phyloP scores from a whole-genome alignment of 257 asterid genomes.

The Scutellaria galericulata region DNA sequence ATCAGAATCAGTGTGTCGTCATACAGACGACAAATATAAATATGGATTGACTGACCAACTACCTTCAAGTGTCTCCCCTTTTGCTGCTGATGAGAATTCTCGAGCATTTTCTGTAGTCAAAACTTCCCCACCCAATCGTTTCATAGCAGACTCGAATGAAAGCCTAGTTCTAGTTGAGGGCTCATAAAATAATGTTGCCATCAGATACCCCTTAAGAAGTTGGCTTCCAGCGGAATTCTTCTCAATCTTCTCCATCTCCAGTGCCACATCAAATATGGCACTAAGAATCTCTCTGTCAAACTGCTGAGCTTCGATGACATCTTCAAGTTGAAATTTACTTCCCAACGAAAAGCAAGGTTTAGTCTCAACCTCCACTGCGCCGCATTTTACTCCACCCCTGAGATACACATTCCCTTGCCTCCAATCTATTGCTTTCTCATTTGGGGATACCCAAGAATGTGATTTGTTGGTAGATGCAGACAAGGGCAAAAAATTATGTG shows the following conservation, averaged over 20 bases:
- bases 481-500: constrained; percentile 20
- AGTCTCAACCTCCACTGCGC: constrained; percentile 55
- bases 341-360: constrained; percentile 43
- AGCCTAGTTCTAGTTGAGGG: constrained; percentile 98
- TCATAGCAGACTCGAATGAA: constrained; percentile 98
- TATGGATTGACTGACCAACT: not conserved
- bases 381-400: constrained; percentile 47
- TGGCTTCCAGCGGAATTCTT: constrained; percentile 68
- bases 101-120: constrained; percentile 96
- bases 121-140: constrained; percentile 82
- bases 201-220: constrained; percentile 79
- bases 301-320: constrained; percentile 91
- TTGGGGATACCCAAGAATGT: constrained; percentile 20
- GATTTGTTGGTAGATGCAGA: constrained; percentile 37
- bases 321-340: constrained; percentile 72
- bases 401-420: constrained; percentile 28
- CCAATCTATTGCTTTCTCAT: constrained; percentile 13
- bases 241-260: constrained; percentile 92
- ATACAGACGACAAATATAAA: constrained; percentile 14
- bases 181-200: constrained; percentile 95
- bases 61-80: constrained; percentile 99
- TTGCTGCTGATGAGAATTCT: constrained; percentile 94
- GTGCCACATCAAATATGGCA: constrained; percentile 86
- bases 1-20: not conserved
- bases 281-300: constrained; percentile 75